Evolutionary conservation across 768 basidiomycete genomes (phyloP).

Genomic region (Auriscalpium microsporum): DNA sequence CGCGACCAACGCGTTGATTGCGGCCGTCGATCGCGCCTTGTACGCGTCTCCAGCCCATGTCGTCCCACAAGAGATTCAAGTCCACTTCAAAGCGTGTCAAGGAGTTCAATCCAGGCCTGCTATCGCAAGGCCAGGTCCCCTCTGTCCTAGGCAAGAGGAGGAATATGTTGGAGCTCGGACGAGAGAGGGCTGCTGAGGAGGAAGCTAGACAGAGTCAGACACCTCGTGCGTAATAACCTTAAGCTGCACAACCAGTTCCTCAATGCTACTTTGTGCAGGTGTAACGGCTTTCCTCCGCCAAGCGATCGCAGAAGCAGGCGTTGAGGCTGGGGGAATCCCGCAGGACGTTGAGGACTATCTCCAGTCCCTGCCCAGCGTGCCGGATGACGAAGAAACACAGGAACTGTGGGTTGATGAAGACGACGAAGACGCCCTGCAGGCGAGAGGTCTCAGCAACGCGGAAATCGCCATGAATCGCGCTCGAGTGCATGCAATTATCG

Average conservation of each 20-base stretch:
- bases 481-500: not conserved
- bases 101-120: not conserved
- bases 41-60: not conserved
- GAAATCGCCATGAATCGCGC: not conserved
- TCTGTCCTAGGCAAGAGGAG: not conserved
- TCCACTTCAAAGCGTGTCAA: not conserved
- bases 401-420: not conserved
- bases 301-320: not conserved
- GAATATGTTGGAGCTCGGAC: not conserved
- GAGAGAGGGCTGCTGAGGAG: not conserved
- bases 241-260: not conserved
- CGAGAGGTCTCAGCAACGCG: no score
- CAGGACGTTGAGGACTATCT: not conserved
- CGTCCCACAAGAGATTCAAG: not conserved
- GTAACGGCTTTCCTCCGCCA: not conserved
- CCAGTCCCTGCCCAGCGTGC: not conserved
- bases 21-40: not conserved
- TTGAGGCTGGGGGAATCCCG: not conserved
- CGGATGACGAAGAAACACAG: not conserved
- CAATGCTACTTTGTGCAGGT: not conserved
- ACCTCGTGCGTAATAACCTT: not conserved
- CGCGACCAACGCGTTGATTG: no score
- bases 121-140: not conserved
- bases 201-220: not conserved
- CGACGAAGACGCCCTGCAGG: no score